Evolutionary conservation across 257 asterid genomes (phyloP), one percentile per base, ranked within the genome.

Genomic region (Plantago ovata): DNA sequence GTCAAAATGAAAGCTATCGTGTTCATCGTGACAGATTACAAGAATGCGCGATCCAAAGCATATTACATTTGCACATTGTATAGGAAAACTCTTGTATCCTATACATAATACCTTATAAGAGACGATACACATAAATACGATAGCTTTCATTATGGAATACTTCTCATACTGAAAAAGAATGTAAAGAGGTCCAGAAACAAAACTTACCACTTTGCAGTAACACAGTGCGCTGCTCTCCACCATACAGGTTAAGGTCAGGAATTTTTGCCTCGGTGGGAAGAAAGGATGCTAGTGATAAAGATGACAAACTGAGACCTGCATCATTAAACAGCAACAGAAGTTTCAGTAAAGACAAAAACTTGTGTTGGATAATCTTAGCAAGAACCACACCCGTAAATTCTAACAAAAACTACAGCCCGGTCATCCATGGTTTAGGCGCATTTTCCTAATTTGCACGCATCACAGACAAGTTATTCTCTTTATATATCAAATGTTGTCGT

Each of bases 221-320:
- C 21, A 60, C 44, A 62, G 62, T 32, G 14, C 41, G 73, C 6
- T 49, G 55, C 43, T 33, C 40, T 49, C 49, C 62, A 42, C 48
- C 62, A 11, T 56, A 53, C 45, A 69, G 57, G 36, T 54, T 53
- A 28, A 48, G 65, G 46, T 71, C 61, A 48, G 39, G 40, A 40
- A 60, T 43, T 71, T 65, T 56, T 10, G 24, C 63, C 60, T 74
- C 75, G 67, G 48, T 69, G 36, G 53, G 73, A 42, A 66, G 73
- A 60, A 77, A 47, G 19, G 86, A 75, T 58, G 80, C 72, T 70
- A 76, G 63, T 40, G 74, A 75, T 28, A 69, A 22, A 23, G 81
- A 66, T 53, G 72, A 73, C 23, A 79, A 62, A 68, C 64, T 61
- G 61, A 81, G 58, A 32, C 94, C 95, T 86, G 79, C 77, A 56